Evolutionary conservation across 441 rosid species (phyloP).

Genomic region (Lepidium campestre): DNA sequence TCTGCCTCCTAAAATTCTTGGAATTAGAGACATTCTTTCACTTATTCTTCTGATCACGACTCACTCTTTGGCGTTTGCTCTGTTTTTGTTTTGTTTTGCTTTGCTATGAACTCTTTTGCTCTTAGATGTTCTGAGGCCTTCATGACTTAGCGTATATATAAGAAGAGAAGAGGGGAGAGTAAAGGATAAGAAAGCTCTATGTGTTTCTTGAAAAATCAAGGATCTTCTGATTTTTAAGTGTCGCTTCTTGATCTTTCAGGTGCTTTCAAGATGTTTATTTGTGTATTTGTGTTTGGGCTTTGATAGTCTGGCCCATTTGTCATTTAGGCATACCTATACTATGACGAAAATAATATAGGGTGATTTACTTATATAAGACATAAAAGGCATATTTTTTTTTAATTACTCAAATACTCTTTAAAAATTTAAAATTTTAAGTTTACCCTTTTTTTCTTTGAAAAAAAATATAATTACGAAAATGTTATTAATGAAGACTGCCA

Average conservation of each 20-base stretch:
- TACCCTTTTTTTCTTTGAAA: too few species aligned
- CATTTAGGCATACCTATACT: too few species aligned
- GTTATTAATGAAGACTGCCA: too few species aligned
- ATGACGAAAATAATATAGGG: too few species aligned
- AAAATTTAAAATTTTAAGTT: too few species aligned
- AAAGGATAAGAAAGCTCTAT: not conserved
- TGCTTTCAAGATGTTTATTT: conserved; percentile 12
- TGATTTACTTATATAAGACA: too few species aligned
- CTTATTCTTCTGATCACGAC: not conserved
- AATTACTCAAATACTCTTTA: too few species aligned
- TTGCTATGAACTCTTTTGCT: not conserved
- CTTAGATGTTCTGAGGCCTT: not conserved
- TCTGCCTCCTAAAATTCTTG: conserved; percentile 26
- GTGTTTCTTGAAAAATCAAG: not conserved
- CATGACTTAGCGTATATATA: conserved; percentile 2
- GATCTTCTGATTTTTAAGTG: not conserved
- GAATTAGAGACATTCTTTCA: conserved; percentile 19
- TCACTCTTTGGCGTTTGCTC: not conserved
- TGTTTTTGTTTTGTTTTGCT: not conserved
- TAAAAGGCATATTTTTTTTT: too few species aligned
- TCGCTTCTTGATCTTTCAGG: not conserved
- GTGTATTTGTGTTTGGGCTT: not conserved
- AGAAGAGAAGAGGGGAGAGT: not conserved
- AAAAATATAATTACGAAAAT: too few species aligned
- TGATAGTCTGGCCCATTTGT: not conserved